Conservation (phyloP, 441 rosid species). For the Populus hybrid region DNA sequence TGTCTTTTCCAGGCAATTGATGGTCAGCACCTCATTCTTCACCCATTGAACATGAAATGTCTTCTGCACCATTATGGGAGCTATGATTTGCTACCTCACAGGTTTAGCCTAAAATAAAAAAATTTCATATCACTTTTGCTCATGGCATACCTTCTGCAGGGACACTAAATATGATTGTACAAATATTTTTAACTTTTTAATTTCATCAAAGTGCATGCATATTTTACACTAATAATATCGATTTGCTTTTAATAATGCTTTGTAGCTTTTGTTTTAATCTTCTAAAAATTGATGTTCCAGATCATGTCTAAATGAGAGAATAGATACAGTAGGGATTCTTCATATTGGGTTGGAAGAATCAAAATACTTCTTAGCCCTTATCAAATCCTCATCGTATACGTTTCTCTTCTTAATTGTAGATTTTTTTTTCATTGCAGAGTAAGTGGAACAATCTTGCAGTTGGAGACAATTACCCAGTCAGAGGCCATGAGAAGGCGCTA, state of each 20-base stretch:
- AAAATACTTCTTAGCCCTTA: neutral
- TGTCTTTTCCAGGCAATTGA: slow-evolving; percentile 71
- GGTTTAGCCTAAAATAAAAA: slow-evolving; percentile 39
- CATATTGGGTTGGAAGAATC: neutral
- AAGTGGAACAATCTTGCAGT: slow-evolving; percentile 71
- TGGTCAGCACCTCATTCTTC: slow-evolving; percentile 93
- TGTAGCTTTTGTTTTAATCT: neutral
- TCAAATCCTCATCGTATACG: neutral
- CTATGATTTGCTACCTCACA: slow-evolving; percentile 72
- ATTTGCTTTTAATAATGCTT: neutral
- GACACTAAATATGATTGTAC: neutral
- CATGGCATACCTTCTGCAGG: neutral
- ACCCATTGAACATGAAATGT: slow-evolving; percentile 81
- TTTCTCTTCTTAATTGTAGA: neutral
- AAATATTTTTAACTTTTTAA: neutral
- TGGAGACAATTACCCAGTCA: slow-evolving; percentile 83
- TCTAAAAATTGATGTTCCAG: neutral
- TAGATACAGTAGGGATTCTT: neutral
- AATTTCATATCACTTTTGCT: neutral
- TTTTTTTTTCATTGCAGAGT: slow-evolving; percentile 42
- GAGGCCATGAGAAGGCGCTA: slow-evolving; percentile 83
- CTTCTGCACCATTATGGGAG: slow-evolving; percentile 87
- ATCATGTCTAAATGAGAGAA: neutral
- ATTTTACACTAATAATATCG: neutral
- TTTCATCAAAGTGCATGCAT: neutral